These are phyloP conservation scores for Rhizophagus clarus DNA, from an alignment of 192 early-diverging fungal genomes.

Conservation along the genomic window DNA sequence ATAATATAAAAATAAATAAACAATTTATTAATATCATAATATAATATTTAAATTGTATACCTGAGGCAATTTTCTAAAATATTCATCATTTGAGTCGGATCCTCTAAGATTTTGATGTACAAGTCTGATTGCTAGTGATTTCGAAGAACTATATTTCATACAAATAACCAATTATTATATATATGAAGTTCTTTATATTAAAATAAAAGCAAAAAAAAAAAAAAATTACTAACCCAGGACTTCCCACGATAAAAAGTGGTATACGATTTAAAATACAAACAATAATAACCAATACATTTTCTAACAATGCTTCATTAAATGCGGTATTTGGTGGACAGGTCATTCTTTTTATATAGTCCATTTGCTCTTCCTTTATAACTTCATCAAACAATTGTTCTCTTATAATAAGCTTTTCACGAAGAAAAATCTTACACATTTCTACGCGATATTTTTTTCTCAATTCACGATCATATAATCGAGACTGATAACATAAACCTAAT, in stretches of 20 bases:
- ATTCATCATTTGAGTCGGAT: slow-evolving; percentile 28
- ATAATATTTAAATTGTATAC: neutral
- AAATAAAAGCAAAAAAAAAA: no score
- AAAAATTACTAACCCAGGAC: neutral
- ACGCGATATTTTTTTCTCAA: slow-evolving; percentile 20
- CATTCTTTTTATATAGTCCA: slow-evolving; percentile 26
- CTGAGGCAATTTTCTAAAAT: slow-evolving; percentile 31
- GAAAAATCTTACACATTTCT: slow-evolving; percentile 10
- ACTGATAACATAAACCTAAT: slow-evolving; percentile 30
- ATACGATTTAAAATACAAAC: slow-evolving; percentile 25
- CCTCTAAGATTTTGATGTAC: slow-evolving; percentile 34
- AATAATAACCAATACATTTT: slow-evolving; percentile 33
- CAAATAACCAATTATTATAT: no score
- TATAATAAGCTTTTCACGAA: neutral
- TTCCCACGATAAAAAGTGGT: slow-evolving; percentile 25
- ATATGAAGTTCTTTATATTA: no score
- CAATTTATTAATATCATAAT: no score
- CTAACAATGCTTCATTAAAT: slow-evolving; percentile 28
- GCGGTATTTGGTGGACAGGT: slow-evolving; percentile 22
- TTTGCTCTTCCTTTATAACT: slow-evolving; percentile 23
- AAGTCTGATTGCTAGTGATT: slow-evolving; percentile 33
- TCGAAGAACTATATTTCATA: slow-evolving; percentile 12
- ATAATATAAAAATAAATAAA: no score
- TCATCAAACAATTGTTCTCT: neutral
- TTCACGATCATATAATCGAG: slow-evolving; percentile 24